These are phyloP conservation scores for Talaromyces pinophilus DNA, from an alignment of 2,329 filamentous ascomycete genomes.

Conservation along the genomic window DNA sequence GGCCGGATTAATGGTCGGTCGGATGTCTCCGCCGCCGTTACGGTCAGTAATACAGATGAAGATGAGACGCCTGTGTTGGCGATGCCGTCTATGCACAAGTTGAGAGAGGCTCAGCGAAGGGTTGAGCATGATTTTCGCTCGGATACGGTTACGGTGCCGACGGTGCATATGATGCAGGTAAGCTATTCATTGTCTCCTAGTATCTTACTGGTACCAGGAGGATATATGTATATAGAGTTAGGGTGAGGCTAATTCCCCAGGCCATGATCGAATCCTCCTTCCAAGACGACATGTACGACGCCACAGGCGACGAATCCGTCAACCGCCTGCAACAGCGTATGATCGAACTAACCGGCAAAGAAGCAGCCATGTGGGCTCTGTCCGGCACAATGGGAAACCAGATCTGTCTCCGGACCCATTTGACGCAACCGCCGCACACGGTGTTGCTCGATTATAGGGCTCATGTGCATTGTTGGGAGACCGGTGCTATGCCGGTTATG, in stretches of 20 bases:
- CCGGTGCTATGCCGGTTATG: slow-evolving; percentile 33
- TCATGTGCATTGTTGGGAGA: slow-evolving; percentile 38
- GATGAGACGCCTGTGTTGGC: slow-evolving; percentile 13
- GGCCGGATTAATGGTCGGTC: neutral
- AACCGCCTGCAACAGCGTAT: slow-evolving; percentile 35
- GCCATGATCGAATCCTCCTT: slow-evolving; percentile 37
- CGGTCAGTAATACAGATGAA: neutral
- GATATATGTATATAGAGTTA: neutral
- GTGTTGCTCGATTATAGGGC: slow-evolving; percentile 39
- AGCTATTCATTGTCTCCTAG: neutral
- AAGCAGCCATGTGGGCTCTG: slow-evolving; percentile 36
- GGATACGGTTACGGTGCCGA: slow-evolving; percentile 34
- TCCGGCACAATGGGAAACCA: slow-evolving; percentile 47
- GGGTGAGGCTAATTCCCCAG: slow-evolving; percentile 24
- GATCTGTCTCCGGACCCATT: slow-evolving; percentile 37
- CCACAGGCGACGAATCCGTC: slow-evolving; percentile 33
- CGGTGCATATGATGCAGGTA: slow-evolving; percentile 33
- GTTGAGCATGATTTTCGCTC: slow-evolving; percentile 32
- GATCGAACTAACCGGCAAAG: slow-evolving; percentile 36
- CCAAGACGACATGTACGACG: slow-evolving; percentile 39
- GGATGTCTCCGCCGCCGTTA: neutral
- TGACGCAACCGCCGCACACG: slow-evolving; percentile 38
- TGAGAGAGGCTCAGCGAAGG: slow-evolving; percentile 23
- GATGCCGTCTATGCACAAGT: slow-evolving; percentile 22
- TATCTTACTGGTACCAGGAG: no score